Evolutionary conservation across 768 basidiomycete species (phyloP), one percentile per base, ranked within the genome.

Genomic region (Termitomyces sp.): DNA sequence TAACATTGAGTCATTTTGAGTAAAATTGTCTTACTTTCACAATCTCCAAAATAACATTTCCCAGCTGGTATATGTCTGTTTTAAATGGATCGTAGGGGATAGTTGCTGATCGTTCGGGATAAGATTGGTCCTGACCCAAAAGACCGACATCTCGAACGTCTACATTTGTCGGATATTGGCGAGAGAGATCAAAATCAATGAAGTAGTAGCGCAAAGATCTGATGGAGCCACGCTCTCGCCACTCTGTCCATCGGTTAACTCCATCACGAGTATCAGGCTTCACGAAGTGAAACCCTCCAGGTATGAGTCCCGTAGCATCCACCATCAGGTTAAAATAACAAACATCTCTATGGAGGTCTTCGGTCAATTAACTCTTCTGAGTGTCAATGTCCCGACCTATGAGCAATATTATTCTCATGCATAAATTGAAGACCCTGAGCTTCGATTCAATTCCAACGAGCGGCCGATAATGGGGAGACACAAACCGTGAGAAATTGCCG

Each of bases 61-160:
- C 78, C 0, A 80, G 58, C 31, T 73, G 73, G 57, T 77, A 81
- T 4, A 81, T 65, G 34, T 82, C 80, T 0, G 72, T 73, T 0
- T 72, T 64, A 43, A 81, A 82, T 0, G 77, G 75, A 57, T 81
- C 61, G 10, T 68, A 63, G 0, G 65, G 69, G 1, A 57, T 35
- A 0, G 56, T 32, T 6, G 54, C 25, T 17, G 53, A 57, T 14
- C 54, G 63, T 46, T 79, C 78, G 1, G 79, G 78, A 0, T 71
- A 72, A 0, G 74, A 64, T 50, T 70, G 71, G 62, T 83, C 80
- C 3, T 73, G 78, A 0, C 78, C 80, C 8, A 60, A 59, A 2
- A 76, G 65, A 9, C 54, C 54, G 0, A 72, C 68, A 5, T 58
- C 42, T 31, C 69, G 72, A 0, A 60, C 19, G 16, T 35, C 73